A percentile compares a stretch with the other conserved stretches of the same genome.
Conservation (phyloP, 2,329 filamentous ascomycete genomes). For the Coniochaeta pulveracea region DNA sequence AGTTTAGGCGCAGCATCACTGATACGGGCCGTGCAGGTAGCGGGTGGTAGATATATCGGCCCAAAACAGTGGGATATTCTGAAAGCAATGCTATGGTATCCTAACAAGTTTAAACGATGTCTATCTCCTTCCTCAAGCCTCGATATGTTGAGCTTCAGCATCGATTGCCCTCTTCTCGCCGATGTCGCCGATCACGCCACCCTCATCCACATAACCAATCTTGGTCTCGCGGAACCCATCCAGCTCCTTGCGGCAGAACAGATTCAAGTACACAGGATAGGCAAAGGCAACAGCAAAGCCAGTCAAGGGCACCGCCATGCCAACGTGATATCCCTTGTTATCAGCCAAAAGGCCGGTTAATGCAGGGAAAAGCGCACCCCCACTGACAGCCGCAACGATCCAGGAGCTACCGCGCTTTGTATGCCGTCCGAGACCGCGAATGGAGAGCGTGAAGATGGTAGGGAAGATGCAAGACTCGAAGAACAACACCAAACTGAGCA, state of each 20-base stretch:
- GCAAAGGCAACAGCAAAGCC: constrained; percentile 44
- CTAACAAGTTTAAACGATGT: too few species aligned
- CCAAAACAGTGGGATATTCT: too few species aligned
- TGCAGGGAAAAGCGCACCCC: constrained; percentile 61
- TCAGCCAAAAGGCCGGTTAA: constrained; percentile 59
- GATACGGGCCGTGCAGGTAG: too few species aligned
- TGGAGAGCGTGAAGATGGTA: constrained; percentile 67
- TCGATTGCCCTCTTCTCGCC: too few species aligned
- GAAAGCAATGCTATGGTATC: too few species aligned
- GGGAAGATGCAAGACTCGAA: constrained; percentile 73
- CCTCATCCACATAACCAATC: constrained; percentile 10
- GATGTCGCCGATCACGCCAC: constrained; percentile 1
- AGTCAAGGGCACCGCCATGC: constrained; percentile 52
- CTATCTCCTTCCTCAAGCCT: too few species aligned
- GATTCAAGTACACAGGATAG: constrained; percentile 52
- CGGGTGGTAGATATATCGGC: too few species aligned
- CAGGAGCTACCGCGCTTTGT: constrained; percentile 64
- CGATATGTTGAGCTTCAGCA: too few species aligned
- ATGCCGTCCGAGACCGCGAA: constrained; percentile 62
- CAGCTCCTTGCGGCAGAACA: constrained; percentile 24
- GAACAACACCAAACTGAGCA: constrained; percentile 60
- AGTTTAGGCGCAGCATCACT: too few species aligned
- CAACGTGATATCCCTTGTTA: constrained; percentile 42
- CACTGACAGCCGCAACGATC: constrained; percentile 56
- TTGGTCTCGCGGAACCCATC: constrained; percentile 45